Conservation (phyloP, 2,329 filamentous ascomycete genomes). For the Colletotrichum sp. region DNA sequence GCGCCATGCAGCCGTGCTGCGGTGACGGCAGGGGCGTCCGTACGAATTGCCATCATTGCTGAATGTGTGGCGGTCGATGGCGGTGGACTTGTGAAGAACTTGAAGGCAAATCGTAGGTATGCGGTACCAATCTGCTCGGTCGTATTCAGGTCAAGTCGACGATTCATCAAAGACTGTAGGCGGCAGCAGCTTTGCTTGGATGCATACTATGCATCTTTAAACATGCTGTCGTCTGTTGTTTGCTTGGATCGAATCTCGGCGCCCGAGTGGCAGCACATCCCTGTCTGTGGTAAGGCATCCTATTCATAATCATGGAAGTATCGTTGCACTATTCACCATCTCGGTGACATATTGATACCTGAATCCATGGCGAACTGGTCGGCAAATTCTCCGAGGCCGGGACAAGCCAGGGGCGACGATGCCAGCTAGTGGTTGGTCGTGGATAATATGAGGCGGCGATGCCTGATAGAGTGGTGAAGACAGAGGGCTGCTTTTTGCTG, state of each 20-base stretch:
- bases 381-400: constrained; percentile 2
- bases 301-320: background rate
- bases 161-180: background rate
- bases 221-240: background rate
- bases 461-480: background rate
- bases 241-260: background rate
- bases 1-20: background rate
- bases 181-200: background rate
- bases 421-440: background rate
- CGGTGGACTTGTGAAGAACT: background rate
- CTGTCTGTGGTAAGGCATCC: background rate
- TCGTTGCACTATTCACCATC: background rate
- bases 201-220: background rate
- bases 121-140: background rate
- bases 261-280: background rate
- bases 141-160: background rate
- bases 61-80: background rate
- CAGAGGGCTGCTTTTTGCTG: background rate
- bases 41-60: background rate
- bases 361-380: background rate
- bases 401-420: background rate
- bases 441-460: background rate
- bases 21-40: background rate
- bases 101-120: background rate
- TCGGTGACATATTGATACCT: background rate